A percentile compares a stretch with the other conserved stretches of the same genome.
Conservation (phyloP, 305 asterid genomes). For the Fraxinus angustifolia region DNA sequence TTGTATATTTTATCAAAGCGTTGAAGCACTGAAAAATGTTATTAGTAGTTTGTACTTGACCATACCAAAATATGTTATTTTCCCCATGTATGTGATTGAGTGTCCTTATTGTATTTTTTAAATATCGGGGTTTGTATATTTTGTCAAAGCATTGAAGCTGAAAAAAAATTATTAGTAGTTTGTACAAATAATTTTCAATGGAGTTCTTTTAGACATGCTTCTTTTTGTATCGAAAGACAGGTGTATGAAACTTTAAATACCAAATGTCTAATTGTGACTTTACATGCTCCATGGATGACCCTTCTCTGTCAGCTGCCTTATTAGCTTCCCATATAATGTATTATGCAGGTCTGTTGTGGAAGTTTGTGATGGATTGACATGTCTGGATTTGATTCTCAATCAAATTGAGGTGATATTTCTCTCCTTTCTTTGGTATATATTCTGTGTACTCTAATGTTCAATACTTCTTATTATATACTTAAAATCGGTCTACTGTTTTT, state of each 20-base stretch:
- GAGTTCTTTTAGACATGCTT: neutral
- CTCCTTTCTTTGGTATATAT: constrained; percentile 14
- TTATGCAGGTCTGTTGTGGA: constrained; percentile 65
- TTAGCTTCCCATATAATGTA: constrained; percentile 16
- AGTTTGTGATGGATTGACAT: constrained; percentile 53
- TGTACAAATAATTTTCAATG: neutral
- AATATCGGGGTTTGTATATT: neutral
- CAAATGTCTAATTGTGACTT: constrained; percentile 5
- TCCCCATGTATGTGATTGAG: neutral
- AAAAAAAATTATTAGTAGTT: neutral
- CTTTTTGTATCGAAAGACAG: neutral
- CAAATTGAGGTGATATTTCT: constrained; percentile 66
- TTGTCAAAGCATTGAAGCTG: neutral
- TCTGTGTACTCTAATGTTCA: constrained; percentile 13
- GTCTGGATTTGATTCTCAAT: constrained; percentile 68
- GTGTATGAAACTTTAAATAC: constrained; percentile 3
- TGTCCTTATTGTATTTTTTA: neutral
- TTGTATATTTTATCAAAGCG: neutral
- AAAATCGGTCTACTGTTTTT: constrained; percentile 23
- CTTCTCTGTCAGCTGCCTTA: constrained; percentile 3
- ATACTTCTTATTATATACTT: constrained; percentile 20
- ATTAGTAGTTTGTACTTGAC: neutral
- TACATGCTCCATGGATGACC: neutral
- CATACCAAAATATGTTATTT: neutral
- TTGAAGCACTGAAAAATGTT: neutral